Evolutionary conservation across 306 rosid species (phyloP), one percentile per base, ranked within the genome.

Genomic region (Elaeagnus macrophylla): DNA sequence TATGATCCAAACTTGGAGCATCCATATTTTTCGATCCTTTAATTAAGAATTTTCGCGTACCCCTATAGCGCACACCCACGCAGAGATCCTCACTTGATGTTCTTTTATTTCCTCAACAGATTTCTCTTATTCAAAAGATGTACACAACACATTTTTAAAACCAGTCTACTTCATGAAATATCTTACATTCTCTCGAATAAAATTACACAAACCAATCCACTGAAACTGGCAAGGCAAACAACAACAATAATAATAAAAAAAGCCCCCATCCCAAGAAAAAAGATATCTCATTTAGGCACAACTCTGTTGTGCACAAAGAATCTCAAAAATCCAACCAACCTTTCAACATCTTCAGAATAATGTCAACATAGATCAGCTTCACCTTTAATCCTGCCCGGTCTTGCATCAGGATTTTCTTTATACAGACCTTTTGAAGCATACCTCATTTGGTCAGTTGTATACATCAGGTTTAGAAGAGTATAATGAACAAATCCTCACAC

Each of bases 301-400:
- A 77, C 69, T 76, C 62, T 77, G 72, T 67, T 77, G 89, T 72
- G 81, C 81, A 80, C 68, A 86, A 83, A 84, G 84, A 86, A 80
- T 76, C 62, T 74, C 81, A 72, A 77, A 84, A 80, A 71, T 79
- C 69, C 79, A 57, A 78, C 77, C 85, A 60, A 71, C 83, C 82
- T 80, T 47, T 39, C 70, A 60, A 62, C 79, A 81, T 69, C 76
- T 72, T 74, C 67, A 74, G 77, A 75, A 72, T 78, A 59, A 65
- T 53, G 83, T 80, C 63, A 73, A 72, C 59, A 77, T 64, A 57
- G 47, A 5, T 74, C 65, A 72, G 73, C 81, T 77, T 77, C 81
- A 67, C 69, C 51, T 73, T 66, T 62, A 65, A 72, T 72, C 67
- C 86, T 84, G 85, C 86, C 83, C 79, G 96, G 95, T 80, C 95